Evolutionary conservation across 768 basidiomycete genomes (phyloP).

Genomic region (Royoungia palumana): DNA sequence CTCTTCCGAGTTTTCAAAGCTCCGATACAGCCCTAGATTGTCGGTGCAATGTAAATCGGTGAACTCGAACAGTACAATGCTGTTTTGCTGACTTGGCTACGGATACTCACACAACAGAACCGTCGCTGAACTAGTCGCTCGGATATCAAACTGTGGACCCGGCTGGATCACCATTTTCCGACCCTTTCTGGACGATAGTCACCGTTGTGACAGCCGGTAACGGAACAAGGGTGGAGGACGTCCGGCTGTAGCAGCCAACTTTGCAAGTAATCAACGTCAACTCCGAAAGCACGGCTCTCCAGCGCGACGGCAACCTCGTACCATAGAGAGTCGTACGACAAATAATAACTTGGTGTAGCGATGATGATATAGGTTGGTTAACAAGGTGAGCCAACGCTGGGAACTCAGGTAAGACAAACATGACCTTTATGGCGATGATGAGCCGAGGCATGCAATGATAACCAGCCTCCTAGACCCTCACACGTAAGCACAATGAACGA

Average conservation of each 20-base stretch:
- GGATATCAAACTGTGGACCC: constrained; percentile 35
- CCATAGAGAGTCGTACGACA: too few relatives aligned
- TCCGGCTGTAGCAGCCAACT: too few relatives aligned
- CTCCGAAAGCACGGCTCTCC: constrained; percentile 48
- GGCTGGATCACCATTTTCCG: background rate
- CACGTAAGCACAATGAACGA: background rate
- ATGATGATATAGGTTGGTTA: constrained; percentile 85
- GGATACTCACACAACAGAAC: constrained; percentile 48
- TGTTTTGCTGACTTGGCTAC: constrained; percentile 10
- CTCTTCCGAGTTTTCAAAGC: constrained; percentile 1
- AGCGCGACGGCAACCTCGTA: too few relatives aligned
- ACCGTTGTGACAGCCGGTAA: constrained; percentile 8
- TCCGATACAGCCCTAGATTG: constrained; percentile 38
- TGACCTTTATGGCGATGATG: constrained; percentile 84
- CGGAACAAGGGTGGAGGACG: constrained; percentile 8
- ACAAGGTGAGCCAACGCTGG: constrained; percentile 81
- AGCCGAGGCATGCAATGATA: constrained; percentile 56
- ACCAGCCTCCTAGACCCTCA: constrained; percentile 3
- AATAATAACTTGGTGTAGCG: constrained; percentile 97
- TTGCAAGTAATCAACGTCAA: constrained; percentile 1
- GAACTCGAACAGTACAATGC: constrained; percentile 49
- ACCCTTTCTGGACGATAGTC: background rate
- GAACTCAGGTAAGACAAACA: constrained; percentile 75
- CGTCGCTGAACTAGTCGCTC: constrained; percentile 66
- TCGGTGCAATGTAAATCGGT: constrained; percentile 47